These are phyloP conservation scores for Pseudogymnoascus sp. DNA, from an alignment of 2,329 filamentous ascomycete genomes.

Conservation along the genomic window DNA sequence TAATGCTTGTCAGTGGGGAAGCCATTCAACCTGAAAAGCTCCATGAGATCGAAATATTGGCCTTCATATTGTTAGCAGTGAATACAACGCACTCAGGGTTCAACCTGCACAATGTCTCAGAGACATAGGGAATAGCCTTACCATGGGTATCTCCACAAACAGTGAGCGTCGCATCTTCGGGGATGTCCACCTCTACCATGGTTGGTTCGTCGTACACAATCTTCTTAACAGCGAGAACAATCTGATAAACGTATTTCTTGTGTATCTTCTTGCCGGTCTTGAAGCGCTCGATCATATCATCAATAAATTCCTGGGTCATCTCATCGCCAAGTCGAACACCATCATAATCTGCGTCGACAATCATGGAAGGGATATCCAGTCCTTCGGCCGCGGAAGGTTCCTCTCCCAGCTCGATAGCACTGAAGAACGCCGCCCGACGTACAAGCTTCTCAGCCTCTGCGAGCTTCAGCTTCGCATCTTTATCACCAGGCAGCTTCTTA, in stretches of 20 bases:
- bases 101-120: background rate
- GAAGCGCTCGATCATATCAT: constrained; percentile 95
- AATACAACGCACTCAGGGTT: background rate
- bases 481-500: constrained; percentile 79
- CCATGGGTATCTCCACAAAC: constrained; percentile 97
- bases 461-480: constrained; percentile 83
- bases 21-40: constrained; percentile 90
- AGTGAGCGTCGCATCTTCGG: constrained; percentile 71
- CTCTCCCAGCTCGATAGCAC: constrained; percentile 88
- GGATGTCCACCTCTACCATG: constrained; percentile 89
- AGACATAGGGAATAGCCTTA: constrained; percentile 36
- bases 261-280: constrained; percentile 93
- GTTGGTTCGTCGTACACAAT: constrained; percentile 89
- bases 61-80: constrained; percentile 45
- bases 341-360: constrained; percentile 78
- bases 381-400: constrained; percentile 88
- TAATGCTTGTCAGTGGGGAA: constrained; percentile 77
- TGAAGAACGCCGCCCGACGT: constrained; percentile 85
- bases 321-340: constrained; percentile 68
- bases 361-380: constrained; percentile 79
- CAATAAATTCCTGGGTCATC: constrained; percentile 96
- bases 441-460: constrained; percentile 94
- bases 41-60: constrained; percentile 95
- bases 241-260: constrained; percentile 96
- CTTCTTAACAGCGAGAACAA: constrained; percentile 82